Percentiles rank a stretch among this genome's conserved stretches.
Conservation (phyloP, 345 rosid genomes). For the Aquilaria sinensis region DNA sequence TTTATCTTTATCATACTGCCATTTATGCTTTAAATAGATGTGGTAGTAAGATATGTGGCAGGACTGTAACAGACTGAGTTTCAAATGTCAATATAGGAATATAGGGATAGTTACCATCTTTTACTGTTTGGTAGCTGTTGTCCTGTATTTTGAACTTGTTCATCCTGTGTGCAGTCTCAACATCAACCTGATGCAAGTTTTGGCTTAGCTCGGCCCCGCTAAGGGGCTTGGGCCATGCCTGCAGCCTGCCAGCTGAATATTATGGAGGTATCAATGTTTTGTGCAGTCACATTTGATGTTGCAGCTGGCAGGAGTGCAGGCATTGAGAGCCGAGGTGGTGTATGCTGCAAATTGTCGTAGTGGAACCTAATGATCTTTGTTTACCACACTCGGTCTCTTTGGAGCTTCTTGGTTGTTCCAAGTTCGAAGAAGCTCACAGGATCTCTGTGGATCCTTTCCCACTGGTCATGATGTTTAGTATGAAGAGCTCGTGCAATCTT, state of each 20-base stretch:
- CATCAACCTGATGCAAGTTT: conserved; percentile 71
- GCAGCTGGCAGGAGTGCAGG: conserved; percentile 57
- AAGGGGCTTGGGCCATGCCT: conserved; percentile 95
- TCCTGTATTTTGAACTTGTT: no score
- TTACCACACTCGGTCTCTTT: conserved; percentile 23
- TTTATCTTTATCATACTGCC: no score
- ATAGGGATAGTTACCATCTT: no score
- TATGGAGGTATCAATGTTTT: conserved; percentile 13
- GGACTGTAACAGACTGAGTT: no score
- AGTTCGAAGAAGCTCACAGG: no score
- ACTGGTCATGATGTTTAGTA: no score
- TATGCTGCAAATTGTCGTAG: conserved; percentile 15
- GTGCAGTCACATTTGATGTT: conserved; percentile 4
- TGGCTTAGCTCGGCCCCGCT: conserved; percentile 92
- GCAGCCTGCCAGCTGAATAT: conserved; percentile 47
- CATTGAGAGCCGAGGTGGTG: conserved; percentile 44
- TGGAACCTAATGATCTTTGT: conserved; percentile 8
- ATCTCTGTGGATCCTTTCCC: no score
- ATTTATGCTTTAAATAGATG: no score
- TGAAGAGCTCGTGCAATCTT: no score
- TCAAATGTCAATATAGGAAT: no score
- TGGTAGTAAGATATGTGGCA: no score
- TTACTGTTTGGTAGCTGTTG: no score
- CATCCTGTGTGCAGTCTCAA: conserved; percentile 34
- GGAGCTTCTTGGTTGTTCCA: conserved; percentile 21